Percentiles rank a stretch among this genome's conserved stretches.
phyloP scores from a whole-genome alignment of 2,329 filamentous ascomycete genomes.

The Aspergillus sp. region DNA sequence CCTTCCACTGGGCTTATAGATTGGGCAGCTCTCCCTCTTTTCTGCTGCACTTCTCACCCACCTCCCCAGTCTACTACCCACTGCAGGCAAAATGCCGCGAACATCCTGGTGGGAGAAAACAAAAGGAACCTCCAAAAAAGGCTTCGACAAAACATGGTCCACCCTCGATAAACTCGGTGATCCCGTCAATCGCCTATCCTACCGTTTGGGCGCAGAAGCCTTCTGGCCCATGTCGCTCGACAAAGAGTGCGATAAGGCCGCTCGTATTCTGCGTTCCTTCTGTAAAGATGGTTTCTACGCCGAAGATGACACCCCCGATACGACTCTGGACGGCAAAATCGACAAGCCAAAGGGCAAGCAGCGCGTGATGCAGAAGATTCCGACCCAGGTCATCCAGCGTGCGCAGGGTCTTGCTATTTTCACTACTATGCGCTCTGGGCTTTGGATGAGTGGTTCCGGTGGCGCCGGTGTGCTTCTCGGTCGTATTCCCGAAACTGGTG shows the following conservation, averaged over 20 bases:
- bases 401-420: conserved; percentile 89
- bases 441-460: conserved; percentile 87
- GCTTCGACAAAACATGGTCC: conserved; percentile 67
- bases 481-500: conserved; percentile 68
- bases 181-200: conserved; percentile 73
- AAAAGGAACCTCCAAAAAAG: conserved; percentile 50
- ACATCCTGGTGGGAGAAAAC: conserved; percentile 49
- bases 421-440: conserved; percentile 87
- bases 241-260: conserved; percentile 85
- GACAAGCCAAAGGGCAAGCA: conserved; percentile 55
- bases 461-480: conserved; percentile 83
- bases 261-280: conserved; percentile 81
- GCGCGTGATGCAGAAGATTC: conserved; percentile 72
- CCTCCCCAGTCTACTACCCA: background rate
- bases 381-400: conserved; percentile 74
- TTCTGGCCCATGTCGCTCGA: conserved; percentile 84
- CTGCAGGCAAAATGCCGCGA: conserved; percentile 22
- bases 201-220: conserved; percentile 72
- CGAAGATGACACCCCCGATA: conserved; percentile 48
- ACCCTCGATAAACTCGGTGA: conserved; percentile 62
- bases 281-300: conserved; percentile 72
- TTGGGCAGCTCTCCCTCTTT: background rate
- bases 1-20: conserved; percentile 7
- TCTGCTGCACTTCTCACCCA: background rate
- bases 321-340: conserved; percentile 38